phyloP scores from a whole-genome alignment of 2,329 filamentous ascomycete species.

The Herpomyces periplanetae region DNA sequence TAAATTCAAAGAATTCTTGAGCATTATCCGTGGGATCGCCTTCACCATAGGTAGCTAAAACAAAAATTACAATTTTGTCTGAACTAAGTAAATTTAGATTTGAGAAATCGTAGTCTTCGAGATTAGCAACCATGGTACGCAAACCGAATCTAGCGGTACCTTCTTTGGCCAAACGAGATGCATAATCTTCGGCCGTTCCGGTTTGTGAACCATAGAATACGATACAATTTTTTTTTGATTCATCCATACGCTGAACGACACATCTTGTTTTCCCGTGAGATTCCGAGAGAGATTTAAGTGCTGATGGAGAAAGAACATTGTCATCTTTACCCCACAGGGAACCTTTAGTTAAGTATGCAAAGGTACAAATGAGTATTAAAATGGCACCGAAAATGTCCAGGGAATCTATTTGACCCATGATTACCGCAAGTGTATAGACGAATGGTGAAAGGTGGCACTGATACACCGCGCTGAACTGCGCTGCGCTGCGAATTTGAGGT shows the following conservation, averaged over 20 bases:
- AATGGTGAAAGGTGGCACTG: too few relatives aligned
- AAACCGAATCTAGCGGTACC: slow-evolving; percentile 80
- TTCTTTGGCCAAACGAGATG: slow-evolving; percentile 77
- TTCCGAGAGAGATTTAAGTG: too few relatives aligned
- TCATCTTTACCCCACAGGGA: slow-evolving; percentile 80
- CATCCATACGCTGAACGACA: slow-evolving; percentile 79
- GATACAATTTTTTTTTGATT: slow-evolving; percentile 79
- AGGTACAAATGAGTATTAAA: slow-evolving; percentile 40
- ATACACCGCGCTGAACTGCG: too few relatives aligned
- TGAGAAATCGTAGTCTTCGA: slow-evolving; percentile 91
- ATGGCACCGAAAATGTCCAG: slow-evolving; percentile 73
- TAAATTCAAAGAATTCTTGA: slow-evolving; percentile 92
- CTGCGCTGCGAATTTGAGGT: too few relatives aligned
- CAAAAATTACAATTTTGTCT: slow-evolving; percentile 75
- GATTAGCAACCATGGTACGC: slow-evolving; percentile 87
- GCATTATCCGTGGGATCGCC: slow-evolving; percentile 95
- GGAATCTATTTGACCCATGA: slow-evolving; percentile 81
- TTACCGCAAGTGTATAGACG: too few relatives aligned
- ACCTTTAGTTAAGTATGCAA: slow-evolving; percentile 92
- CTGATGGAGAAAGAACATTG: too few relatives aligned
- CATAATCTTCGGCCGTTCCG: slow-evolving; percentile 90
- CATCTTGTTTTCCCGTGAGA: slow-evolving; percentile 53
- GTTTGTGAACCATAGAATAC: slow-evolving; percentile 97
- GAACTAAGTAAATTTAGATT: slow-evolving; percentile 56
- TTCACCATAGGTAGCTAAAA: slow-evolving; percentile 87